These are phyloP conservation scores for Corylus avellana DNA, from an alignment of 306 rosid species.

Conservation along the genomic window DNA sequence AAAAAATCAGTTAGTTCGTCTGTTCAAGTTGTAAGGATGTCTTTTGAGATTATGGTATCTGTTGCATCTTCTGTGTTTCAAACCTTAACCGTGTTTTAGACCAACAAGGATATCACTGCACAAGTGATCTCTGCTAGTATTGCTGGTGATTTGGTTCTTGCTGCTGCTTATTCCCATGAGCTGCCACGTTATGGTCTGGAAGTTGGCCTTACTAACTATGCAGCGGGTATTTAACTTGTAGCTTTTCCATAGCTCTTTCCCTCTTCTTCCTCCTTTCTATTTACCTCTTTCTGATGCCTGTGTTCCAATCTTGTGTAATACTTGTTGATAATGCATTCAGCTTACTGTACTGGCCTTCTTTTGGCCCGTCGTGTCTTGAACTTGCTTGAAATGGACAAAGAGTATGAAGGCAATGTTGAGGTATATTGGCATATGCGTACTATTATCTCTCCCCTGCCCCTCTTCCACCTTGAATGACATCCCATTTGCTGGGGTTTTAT, in stretches of 20 bases:
- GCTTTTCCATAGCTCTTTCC: neutral
- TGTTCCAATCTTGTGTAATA: neutral
- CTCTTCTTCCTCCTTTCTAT: too few relatives aligned
- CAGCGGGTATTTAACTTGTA: slow-evolving; percentile 60
- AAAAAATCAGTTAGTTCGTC: too few relatives aligned
- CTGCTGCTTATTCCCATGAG: slow-evolving; percentile 81
- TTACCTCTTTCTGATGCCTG: too few relatives aligned
- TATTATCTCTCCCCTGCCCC: too few relatives aligned
- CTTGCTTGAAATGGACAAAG: slow-evolving; percentile 71
- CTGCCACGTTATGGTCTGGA: slow-evolving; percentile 72
- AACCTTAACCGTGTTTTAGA: slow-evolving; percentile 45
- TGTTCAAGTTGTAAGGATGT: neutral
- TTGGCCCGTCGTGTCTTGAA: slow-evolving; percentile 83
- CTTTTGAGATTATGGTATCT: neutral
- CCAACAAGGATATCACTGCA: slow-evolving; percentile 74
- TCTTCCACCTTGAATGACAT: neutral
- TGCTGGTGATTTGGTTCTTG: slow-evolving; percentile 81
- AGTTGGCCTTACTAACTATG: slow-evolving; percentile 91
- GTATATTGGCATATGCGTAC: slow-evolving; percentile 25
- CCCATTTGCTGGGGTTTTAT: too few relatives aligned
- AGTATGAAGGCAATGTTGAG: slow-evolving; percentile 92
- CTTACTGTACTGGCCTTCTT: slow-evolving; percentile 92
- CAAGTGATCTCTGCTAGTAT: slow-evolving; percentile 80
- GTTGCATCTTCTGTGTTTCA: neutral
- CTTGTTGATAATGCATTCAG: slow-evolving; percentile 27